phyloP scores from a whole-genome alignment of 2,329 filamentous ascomycete genomes.

The Cladosporium sp. region DNA sequence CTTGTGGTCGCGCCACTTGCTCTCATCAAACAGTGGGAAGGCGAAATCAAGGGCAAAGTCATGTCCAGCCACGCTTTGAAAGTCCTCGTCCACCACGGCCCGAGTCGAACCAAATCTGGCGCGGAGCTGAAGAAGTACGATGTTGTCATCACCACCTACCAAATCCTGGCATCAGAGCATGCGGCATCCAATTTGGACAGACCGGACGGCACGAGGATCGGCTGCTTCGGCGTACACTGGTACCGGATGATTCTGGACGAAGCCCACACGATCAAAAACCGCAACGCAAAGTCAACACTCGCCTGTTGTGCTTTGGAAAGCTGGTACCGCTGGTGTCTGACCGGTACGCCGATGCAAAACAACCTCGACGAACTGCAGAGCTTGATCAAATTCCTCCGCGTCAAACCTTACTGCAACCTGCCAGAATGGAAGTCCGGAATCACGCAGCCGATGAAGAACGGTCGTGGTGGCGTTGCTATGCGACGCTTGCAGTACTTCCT shows the following conservation, averaged over 20 bases:
- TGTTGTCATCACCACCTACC: conserved; percentile 95
- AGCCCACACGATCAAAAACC: conserved; percentile 97
- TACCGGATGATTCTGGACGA: conserved; percentile 94
- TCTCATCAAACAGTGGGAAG: conserved; percentile 95
- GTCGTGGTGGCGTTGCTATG: conserved; percentile 84
- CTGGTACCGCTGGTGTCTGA: conserved; percentile 93
- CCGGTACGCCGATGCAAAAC: conserved; percentile 96
- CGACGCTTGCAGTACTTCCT: conserved; percentile 78
- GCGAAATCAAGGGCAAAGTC: conserved; percentile 83
- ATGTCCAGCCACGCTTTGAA: conserved; percentile 64
- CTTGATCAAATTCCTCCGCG: conserved; percentile 85
- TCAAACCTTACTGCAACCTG: conserved; percentile 85
- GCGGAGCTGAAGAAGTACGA: conserved; percentile 80
- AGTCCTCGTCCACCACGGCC: conserved; percentile 88
- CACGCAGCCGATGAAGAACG: conserved; percentile 81
- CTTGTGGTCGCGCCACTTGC: conserved; percentile 90
- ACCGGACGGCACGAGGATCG: conserved; percentile 60
- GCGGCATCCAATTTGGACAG: conserved; percentile 61
- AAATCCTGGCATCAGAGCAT: conserved; percentile 90
- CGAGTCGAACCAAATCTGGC: conserved; percentile 73
- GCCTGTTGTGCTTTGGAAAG: conserved; percentile 81
- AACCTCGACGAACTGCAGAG: conserved; percentile 96
- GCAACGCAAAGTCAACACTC: conserved; percentile 91
- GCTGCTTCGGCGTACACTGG: conserved; percentile 90
- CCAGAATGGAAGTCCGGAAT: conserved; percentile 89